Base-by-base conservation (phyloP, 2,329 filamentous ascomycete species). In the Aspergillus hortae region DNA sequence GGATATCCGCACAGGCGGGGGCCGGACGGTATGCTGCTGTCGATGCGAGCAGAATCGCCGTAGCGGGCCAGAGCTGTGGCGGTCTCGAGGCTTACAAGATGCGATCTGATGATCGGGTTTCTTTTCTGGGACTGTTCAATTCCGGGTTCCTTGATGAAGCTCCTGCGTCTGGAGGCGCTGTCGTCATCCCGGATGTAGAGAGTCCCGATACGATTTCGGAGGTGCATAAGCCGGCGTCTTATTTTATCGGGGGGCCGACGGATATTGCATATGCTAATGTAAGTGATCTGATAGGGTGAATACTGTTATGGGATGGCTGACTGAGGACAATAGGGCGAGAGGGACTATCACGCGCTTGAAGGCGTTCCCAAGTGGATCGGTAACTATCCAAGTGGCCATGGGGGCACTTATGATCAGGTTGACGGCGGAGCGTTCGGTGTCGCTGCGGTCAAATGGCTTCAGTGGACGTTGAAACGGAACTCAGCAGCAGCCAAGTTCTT, bases 191-290 rank as follows among this genome's bases (percentile, higher is more conserved):
- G 9, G 27, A 30, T 11, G 7, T 9, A 12, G 0, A 48, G 41
- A 17, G 15, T n/a, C 46, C 51, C 0, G 43, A 42, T 9, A 12
- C 42, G 3, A 54, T 54, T n/a, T 7, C 15, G 15, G 52, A 51
- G 38, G 52, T 54, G n/a, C 17, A 44, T 21, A 32, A 44, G 25
- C 52, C 52, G n/a, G 52, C 50, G 15, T 54, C 51, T 45, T 51
- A 54, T n/a, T 54, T 54, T 11, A 33, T 54, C 27, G 52, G 52
- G 23, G 52, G 52, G 15, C 15, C 41, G 44, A 15, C 4, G n/a
- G 52, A 54, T 45, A 51, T 54, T 35, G 52, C 52, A 1, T 54
- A 54, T 54, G 19, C 30, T 25, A 54, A 54, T 42, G 52, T 54
- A 27, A 12, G 52, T 47, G 15, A 12, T 7, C 27, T 30, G 7